phyloP scores from a whole-genome alignment of 805 yeast genomes.

The Zygosaccharomyces gambellarensis region DNA sequence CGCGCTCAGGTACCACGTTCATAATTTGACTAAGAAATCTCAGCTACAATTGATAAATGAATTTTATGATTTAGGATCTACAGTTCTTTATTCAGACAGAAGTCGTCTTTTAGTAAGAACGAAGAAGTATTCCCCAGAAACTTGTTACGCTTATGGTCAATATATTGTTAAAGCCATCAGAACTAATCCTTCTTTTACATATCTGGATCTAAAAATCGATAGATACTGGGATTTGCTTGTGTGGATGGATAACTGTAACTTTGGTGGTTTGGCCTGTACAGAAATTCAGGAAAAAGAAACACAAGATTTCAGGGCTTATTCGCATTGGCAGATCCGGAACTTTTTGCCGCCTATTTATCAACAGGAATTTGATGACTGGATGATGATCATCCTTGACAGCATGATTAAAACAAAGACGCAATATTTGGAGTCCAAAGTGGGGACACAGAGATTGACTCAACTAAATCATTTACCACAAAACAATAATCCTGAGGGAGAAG shows the following conservation, averaged over 20 bases:
- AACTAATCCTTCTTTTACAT: conserved; percentile 75
- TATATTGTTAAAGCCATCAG: conserved; percentile 74
- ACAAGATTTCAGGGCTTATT: conserved; percentile 39
- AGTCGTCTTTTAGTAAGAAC: conserved; percentile 72
- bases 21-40: conserved; percentile 78
- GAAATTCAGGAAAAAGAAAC: conserved; percentile 36
- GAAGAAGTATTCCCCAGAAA: conserved; percentile 69
- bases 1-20: conserved; percentile 77
- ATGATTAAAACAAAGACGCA: conserved; percentile 50
- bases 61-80: conserved; percentile 72
- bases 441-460: conserved; percentile 66
- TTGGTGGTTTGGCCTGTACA: conserved; percentile 60
- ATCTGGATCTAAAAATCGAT: conserved; percentile 65
- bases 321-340: conserved; percentile 75
- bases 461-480: conserved; percentile 50
- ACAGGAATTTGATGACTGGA: conserved; percentile 85
- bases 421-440: conserved; percentile 29
- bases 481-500: conserved; percentile 33
- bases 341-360: conserved; percentile 72
- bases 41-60: conserved; percentile 73
- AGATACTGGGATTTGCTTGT: conserved; percentile 89
- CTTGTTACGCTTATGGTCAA: conserved; percentile 86
- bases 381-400: conserved; percentile 66
- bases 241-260: conserved; percentile 93
- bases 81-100: conserved; percentile 73